Percentiles rank a stretch among this genome's conserved stretches.
Evolutionary conservation across 495 filamentous ascomycete genomes (phyloP).

Genomic region (Rhypophila decipiens): DNA sequence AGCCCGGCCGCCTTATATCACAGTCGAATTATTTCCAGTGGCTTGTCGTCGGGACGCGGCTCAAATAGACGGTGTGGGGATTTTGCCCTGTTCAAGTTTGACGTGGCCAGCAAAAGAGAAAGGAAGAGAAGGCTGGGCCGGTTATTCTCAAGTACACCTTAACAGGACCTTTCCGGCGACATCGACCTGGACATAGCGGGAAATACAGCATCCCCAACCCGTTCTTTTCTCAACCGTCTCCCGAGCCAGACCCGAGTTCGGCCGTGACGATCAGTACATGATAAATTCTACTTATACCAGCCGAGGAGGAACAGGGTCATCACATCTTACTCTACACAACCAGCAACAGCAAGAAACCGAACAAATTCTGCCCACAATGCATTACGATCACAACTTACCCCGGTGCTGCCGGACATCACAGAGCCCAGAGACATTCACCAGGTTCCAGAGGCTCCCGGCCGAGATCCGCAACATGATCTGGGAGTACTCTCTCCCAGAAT

Average conservation of each 20-base stretch:
- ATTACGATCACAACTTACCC: constrained; percentile 19
- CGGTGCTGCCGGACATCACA: constrained; percentile 14
- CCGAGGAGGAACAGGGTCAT: neutral
- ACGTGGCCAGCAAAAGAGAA: constrained; percentile 18
- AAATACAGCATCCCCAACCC: no score
- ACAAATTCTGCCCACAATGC: constrained; percentile 11
- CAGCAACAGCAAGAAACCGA: constrained; percentile 7
- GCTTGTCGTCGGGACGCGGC: constrained; percentile 19
- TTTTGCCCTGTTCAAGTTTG: no score
- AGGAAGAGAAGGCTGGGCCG: no score
- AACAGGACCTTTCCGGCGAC: no score
- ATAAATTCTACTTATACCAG: constrained; percentile 3
- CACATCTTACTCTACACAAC: constrained; percentile 2
- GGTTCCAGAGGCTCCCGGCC: constrained; percentile 26
- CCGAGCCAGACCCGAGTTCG: constrained; percentile 10
- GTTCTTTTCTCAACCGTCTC: no score
- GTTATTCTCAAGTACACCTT: no score
- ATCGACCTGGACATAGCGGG: constrained; percentile 12
- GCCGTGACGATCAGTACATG: neutral
- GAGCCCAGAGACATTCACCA: constrained; percentile 18
- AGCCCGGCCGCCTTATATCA: constrained; percentile 14
- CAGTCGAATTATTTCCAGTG: constrained; percentile 21
- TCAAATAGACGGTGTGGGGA: constrained; percentile 18
- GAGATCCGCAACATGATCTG: constrained; percentile 38
- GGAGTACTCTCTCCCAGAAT: constrained; percentile 39